A percentile compares a stretch with the other conserved stretches of the same genome.
These are phyloP conservation scores for Verticillium dahliae DNA, from an alignment of 2,329 filamentous ascomycete species.

Conservation along the genomic window DNA sequence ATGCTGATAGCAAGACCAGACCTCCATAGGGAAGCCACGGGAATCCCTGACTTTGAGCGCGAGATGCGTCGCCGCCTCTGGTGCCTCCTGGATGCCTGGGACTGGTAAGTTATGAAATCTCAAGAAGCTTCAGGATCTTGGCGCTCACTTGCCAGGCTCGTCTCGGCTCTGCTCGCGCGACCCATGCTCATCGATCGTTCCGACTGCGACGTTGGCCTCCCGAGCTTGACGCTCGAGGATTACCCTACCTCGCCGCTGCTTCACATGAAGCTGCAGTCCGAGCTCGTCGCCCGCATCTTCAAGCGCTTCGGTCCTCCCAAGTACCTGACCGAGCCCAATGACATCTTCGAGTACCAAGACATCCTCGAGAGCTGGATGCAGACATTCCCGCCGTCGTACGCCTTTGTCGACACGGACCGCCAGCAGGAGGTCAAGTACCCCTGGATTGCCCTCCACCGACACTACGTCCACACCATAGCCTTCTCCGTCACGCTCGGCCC, in stretches of 20 bases:
- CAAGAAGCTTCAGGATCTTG: background rate
- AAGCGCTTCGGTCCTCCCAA: conserved; percentile 21
- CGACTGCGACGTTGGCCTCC: conserved; percentile 23
- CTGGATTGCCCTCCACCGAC: conserved; percentile 39
- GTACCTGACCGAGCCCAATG: conserved; percentile 14
- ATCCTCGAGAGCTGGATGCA: conserved; percentile 35
- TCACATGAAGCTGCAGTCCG: conserved; percentile 28
- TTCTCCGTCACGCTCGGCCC: background rate
- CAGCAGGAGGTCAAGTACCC: conserved; percentile 28
- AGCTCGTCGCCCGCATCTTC: conserved; percentile 23
- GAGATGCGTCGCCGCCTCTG: conserved; percentile 29
- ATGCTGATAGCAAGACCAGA: background rate
- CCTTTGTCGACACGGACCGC: conserved; percentile 3
- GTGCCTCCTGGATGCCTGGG: conserved; percentile 29
- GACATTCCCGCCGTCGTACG: conserved; percentile 33
- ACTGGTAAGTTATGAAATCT: conserved; percentile 21
- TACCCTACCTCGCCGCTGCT: conserved; percentile 22
- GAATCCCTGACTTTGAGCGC: conserved; percentile 21
- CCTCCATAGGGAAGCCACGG: background rate
- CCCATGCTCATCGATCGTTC: conserved; percentile 27
- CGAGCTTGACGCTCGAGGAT: conserved; percentile 24
- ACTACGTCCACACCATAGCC: conserved; percentile 30
- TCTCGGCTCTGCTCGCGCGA: conserved; percentile 23
- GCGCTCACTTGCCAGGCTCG: conserved; percentile 21
- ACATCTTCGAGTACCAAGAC: conserved; percentile 23